Evolutionary conservation across 768 basidiomycete species (phyloP).

Genomic region (Phanerodontia chrysosporium): DNA sequence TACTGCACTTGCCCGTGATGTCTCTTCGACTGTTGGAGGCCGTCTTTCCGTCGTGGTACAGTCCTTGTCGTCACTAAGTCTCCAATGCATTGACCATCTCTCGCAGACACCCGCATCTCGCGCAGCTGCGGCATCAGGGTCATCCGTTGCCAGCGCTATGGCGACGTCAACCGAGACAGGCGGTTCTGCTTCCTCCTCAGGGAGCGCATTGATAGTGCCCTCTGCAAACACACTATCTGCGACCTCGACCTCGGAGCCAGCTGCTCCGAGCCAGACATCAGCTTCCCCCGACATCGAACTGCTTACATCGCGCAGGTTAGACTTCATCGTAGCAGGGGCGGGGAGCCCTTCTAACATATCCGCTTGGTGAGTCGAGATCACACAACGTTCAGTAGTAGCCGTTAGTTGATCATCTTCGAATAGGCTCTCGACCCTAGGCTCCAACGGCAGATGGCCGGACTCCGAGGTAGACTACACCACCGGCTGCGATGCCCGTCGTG

Average conservation of each 20-base stretch:
- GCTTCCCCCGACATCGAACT: slow-evolving; percentile 28
- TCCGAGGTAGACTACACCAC: slow-evolving; percentile 54
- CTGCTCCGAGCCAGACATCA: neutral
- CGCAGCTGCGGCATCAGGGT: no score
- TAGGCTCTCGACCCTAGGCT: slow-evolving; percentile 48
- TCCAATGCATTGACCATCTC: neutral
- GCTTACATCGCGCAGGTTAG: slow-evolving; percentile 35
- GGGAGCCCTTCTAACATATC: slow-evolving; percentile 27
- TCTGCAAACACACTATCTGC: neutral
- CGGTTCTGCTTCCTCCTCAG: neutral
- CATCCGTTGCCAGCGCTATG: no score
- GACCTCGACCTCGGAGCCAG: neutral
- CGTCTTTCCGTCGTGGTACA: neutral
- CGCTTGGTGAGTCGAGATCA: slow-evolving; percentile 25
- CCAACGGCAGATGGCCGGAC: slow-evolving; percentile 48
- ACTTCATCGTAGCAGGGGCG: slow-evolving; percentile 35
- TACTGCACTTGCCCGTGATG: neutral
- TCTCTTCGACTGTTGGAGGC: neutral
- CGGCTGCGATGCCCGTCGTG: slow-evolving; percentile 57
- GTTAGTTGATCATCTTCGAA: neutral
- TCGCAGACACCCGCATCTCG: neutral
- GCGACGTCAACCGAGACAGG: neutral
- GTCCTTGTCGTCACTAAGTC: neutral
- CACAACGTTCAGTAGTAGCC: neutral
- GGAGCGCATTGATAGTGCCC: neutral